These are phyloP conservation scores for Trypethelium eluteriae DNA, from an alignment of 495 filamentous ascomycete species.

Conservation along the genomic window DNA sequence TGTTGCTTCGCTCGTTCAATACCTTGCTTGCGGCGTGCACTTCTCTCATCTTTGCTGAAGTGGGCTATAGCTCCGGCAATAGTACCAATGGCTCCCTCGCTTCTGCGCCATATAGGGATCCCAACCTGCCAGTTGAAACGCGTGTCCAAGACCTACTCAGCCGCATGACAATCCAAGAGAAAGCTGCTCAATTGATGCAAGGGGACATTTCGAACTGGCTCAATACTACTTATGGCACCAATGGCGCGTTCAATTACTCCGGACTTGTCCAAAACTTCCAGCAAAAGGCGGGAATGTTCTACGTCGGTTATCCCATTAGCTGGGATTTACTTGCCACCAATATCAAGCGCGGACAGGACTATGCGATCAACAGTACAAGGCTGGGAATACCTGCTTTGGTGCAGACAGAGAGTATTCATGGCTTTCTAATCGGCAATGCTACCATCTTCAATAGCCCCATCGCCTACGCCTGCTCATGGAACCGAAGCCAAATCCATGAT, in stretches of 20 bases:
- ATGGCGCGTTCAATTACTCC: slow-evolving; percentile 53
- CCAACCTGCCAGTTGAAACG: slow-evolving; percentile 50
- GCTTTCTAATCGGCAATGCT: slow-evolving; percentile 60
- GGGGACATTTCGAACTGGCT: slow-evolving; percentile 66
- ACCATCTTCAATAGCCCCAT: slow-evolving; percentile 72
- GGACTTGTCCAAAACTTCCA: slow-evolving; percentile 59
- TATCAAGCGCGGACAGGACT: slow-evolving; percentile 55
- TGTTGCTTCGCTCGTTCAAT: not conserved
- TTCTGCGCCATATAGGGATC: slow-evolving; percentile 50
- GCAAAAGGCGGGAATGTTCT: slow-evolving; percentile 56
- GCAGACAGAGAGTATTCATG: slow-evolving; percentile 63
- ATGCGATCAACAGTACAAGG: slow-evolving; percentile 48
- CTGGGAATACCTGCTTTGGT: slow-evolving; percentile 63
- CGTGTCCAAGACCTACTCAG: slow-evolving; percentile 57
- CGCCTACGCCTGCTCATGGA: slow-evolving; percentile 58
- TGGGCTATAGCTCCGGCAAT: not conserved
- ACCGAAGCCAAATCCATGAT: slow-evolving; percentile 46
- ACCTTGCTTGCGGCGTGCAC: not conserved
- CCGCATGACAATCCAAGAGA: slow-evolving; percentile 64
- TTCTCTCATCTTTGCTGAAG: slow-evolving; percentile 2
- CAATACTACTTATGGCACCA: slow-evolving; percentile 38
- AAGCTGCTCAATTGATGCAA: slow-evolving; percentile 53
- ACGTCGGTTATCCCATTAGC: slow-evolving; percentile 57
- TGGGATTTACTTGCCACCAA: slow-evolving; percentile 56
- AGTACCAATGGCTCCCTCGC: slow-evolving; percentile 7